phyloP scores from a whole-genome alignment of 768 basidiomycete species.

The Leccinum truebloodii region DNA sequence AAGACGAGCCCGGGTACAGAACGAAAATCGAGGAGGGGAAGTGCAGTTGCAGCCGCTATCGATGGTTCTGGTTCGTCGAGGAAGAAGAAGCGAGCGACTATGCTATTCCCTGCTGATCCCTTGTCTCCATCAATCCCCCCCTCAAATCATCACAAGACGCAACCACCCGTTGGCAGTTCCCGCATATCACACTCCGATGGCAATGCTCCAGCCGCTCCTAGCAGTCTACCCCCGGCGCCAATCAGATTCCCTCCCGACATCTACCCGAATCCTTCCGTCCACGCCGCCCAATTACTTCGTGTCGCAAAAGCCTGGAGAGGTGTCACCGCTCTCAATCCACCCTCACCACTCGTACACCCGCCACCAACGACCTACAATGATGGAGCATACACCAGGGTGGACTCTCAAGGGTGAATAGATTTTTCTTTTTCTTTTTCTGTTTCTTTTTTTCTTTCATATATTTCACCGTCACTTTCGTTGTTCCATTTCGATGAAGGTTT shows the following conservation, averaged over 20 bases:
- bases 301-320: constrained; percentile 69
- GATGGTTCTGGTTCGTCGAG: constrained; percentile 35
- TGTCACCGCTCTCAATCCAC: constrained; percentile 52
- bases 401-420: constrained; percentile 31
- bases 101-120: constrained; percentile 29
- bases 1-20: constrained; percentile 42
- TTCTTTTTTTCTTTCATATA: not conserved
- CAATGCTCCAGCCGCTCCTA: not conserved
- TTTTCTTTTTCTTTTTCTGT: not conserved
- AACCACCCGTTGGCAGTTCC: constrained; percentile 21
- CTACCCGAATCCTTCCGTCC: constrained; percentile 38
- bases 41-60: constrained; percentile 37
- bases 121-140: constrained; percentile 19
- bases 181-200: constrained; percentile 18
- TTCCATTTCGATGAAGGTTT: constrained; percentile 10
- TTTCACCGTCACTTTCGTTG: not conserved
- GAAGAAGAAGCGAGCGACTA: constrained; percentile 42
- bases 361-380: constrained; percentile 29
- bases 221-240: constrained; percentile 22
- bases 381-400: constrained; percentile 22
- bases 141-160: constrained; percentile 12
- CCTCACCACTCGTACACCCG: constrained; percentile 16
- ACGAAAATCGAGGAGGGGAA: constrained; percentile 38
- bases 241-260: constrained; percentile 41
- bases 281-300: constrained; percentile 51